phyloP scores from a whole-genome alignment of 2,329 filamentous ascomycete species.

The Aspergillus eucalypticola region DNA sequence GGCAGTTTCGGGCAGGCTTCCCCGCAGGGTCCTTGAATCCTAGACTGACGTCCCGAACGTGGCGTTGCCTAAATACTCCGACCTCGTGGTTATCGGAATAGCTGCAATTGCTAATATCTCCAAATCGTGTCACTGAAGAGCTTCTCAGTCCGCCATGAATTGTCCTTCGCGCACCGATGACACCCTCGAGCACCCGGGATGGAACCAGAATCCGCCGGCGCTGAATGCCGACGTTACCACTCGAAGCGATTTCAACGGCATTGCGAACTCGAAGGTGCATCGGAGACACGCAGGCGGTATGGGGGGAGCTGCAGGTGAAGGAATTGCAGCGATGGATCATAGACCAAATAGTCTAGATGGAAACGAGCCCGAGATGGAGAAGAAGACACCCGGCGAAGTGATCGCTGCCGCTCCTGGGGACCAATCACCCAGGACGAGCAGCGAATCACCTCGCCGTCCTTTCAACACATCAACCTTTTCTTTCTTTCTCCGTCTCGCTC shows the following conservation, averaged over 20 bases:
- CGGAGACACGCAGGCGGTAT: constrained; percentile 38
- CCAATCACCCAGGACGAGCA: constrained; percentile 31
- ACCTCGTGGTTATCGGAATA: not conserved
- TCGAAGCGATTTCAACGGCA: constrained; percentile 61
- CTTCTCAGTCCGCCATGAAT: constrained; percentile 53
- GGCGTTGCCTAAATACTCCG: not conserved
- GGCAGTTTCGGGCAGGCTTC: constrained; percentile 25
- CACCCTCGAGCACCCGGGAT: constrained; percentile 52
- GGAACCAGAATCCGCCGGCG: constrained; percentile 63
- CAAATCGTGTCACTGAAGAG: not conserved
- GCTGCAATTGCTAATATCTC: not conserved
- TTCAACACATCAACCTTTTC: constrained; percentile 21
- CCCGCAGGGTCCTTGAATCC: constrained; percentile 15
- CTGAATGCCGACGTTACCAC: constrained; percentile 64
- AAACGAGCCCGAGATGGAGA: constrained; percentile 24
- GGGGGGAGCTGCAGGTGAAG: constrained; percentile 24
- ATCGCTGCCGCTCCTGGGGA: constrained; percentile 29
- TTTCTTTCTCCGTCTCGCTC: constrained; percentile 24
- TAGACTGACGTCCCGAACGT: constrained; percentile 4
- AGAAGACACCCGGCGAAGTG: constrained; percentile 31
- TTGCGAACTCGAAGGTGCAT: constrained; percentile 59
- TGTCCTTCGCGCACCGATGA: constrained; percentile 65
- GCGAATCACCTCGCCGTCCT: constrained; percentile 35
- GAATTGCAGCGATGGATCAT: constrained; percentile 25
- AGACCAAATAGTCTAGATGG: constrained; percentile 24